Conservation (phyloP, 2,329 filamentous ascomycete genomes). For the Pseudogymnoascus sp. region DNA sequence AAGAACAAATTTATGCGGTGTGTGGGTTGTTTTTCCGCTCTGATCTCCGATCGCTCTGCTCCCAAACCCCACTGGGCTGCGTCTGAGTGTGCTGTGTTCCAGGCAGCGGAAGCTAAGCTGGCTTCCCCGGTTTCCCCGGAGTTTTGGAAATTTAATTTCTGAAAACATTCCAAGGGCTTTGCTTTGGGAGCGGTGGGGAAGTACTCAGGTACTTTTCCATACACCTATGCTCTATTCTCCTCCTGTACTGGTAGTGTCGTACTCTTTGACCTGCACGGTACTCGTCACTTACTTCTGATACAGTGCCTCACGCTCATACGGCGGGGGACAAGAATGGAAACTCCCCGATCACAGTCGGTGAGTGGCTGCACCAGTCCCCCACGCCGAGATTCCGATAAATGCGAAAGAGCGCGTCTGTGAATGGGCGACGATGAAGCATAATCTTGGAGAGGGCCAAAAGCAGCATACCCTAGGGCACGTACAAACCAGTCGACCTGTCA, state of each 20-base stretch:
- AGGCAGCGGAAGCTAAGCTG: background rate
- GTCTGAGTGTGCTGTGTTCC: background rate
- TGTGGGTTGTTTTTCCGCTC: background rate
- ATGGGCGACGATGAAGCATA: background rate
- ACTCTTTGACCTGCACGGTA: background rate
- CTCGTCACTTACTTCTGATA: background rate
- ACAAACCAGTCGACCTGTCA: background rate
- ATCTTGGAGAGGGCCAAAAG: background rate
- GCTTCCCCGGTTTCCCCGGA: conserved; percentile 1
- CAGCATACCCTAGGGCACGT: background rate
- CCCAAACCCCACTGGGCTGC: background rate
- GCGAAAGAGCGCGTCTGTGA: background rate
- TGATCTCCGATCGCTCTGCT: background rate
- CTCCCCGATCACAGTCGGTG: background rate
- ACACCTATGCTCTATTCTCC: no score
- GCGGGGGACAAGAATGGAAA: background rate
- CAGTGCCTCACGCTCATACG: background rate
- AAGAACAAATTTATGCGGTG: background rate
- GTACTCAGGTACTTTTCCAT: background rate
- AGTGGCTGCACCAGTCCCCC: background rate
- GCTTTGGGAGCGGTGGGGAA: background rate
- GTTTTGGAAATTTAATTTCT: background rate
- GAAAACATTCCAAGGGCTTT: background rate
- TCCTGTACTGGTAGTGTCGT: background rate
- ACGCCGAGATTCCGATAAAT: background rate